Evolutionary conservation across 2,329 filamentous ascomycete species (phyloP), one percentile per base, ranked within the genome.

Genomic region (Fusarium tjaetaba): DNA sequence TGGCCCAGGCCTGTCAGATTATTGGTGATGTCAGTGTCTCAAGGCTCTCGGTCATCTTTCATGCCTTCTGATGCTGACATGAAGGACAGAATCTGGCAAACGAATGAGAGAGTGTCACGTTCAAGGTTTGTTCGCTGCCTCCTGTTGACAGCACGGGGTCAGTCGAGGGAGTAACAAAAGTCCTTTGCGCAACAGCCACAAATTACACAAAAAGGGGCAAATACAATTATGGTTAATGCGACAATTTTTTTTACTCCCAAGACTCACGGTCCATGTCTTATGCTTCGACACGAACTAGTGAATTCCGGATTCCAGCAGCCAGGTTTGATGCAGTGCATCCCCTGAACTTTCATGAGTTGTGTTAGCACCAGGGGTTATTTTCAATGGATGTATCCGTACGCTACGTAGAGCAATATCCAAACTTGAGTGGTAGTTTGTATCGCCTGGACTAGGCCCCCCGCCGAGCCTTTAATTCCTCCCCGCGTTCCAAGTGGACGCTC

Each of bases 21-120:
- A 74, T 73, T 70, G 68, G 76, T 77, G 76, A 76, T 77, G 76
- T 74, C 66, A 75, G 60, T 52, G 74, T 76, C 72, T 74, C 71
- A 65, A 77, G 76, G 73, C 49, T 60, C 45, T 48, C 30, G 15
- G 39, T 28, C 55, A 36, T 34, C n/a, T 49, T 49, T 67, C 41
- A 64, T 61, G 53, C 48, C 65, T 70, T 52, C 56, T 53, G 65
- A 65, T 59, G 67, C 52, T 70, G 65, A 70, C 65, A 49, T 24
- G 51, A 53, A 62, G 26, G 30, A 42, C 32, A 16, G 22, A 56
- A 46, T 22, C 30, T 38, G 28, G 34, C 30, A 48, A 36, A 46
- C 43, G 39, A 26, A 52, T 46, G 24, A 41, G 30, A 58, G 46
- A 26, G 38, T 57, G 65, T 42, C 43, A 70, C 52, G 58, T 46